phyloP scores from a whole-genome alignment of 306 rosid species.

The Sphenostylis stenocarpa region DNA sequence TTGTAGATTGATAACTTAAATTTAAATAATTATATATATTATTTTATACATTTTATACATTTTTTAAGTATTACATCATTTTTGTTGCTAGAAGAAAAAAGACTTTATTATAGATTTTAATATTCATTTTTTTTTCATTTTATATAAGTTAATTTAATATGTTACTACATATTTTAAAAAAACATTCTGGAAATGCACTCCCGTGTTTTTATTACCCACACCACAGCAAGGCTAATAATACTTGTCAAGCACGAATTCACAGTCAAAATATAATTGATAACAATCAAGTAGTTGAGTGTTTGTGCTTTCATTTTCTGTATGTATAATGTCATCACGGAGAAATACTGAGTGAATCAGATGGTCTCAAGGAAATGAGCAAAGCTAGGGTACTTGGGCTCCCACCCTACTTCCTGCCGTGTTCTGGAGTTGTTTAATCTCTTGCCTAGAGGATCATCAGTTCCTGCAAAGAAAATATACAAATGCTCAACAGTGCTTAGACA shows the following conservation, averaged over 20 bases:
- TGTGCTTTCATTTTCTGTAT: slow-evolving; percentile 23
- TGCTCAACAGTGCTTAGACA: background rate
- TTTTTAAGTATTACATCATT: too few relatives aligned
- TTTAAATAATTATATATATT: too few relatives aligned
- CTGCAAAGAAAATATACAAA: slow-evolving; percentile 39
- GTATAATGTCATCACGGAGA: slow-evolving; percentile 33
- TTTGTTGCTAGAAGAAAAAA: too few relatives aligned
- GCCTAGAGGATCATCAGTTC: slow-evolving; percentile 77
- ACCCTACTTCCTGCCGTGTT: slow-evolving; percentile 76
- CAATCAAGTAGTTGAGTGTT: background rate
- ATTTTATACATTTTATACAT: too few relatives aligned
- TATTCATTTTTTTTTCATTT: too few relatives aligned
- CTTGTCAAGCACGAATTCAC: background rate
- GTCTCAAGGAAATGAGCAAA: slow-evolving; percentile 71
- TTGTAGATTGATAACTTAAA: too few relatives aligned
- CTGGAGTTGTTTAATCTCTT: slow-evolving; percentile 84
- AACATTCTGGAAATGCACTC: background rate
- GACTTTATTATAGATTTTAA: too few relatives aligned
- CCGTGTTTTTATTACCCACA: background rate
- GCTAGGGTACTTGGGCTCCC: slow-evolving; percentile 92
- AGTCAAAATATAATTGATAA: background rate
- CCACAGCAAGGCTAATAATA: background rate
- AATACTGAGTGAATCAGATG: slow-evolving; percentile 34
- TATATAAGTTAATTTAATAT: too few relatives aligned
- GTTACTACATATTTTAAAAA: too few relatives aligned